A percentile compares a stretch with the other conserved stretches of the same genome.
Conservation (phyloP, 1,284 basidiomycete genomes). For the Ustanciosporium gigantosporum region DNA sequence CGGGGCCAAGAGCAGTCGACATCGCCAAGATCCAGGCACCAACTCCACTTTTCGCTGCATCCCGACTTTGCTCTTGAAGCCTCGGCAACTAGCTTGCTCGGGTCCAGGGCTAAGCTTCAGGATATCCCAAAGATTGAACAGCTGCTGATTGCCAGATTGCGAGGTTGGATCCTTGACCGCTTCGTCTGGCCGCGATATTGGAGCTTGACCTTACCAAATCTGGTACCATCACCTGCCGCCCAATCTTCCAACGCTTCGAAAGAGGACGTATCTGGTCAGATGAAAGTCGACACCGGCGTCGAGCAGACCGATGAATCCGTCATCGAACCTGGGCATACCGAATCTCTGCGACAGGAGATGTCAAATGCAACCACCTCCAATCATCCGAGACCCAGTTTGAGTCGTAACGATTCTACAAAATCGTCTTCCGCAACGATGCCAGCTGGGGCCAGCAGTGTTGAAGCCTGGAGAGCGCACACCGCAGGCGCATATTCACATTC, state of each 20-base stretch:
- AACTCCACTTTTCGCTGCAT: conserved; percentile 65
- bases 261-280: conserved; percentile 5
- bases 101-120: conserved; percentile 67
- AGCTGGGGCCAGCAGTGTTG: conserved; percentile 23
- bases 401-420: conserved; percentile 8
- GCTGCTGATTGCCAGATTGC: conserved; percentile 65
- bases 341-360: conserved; percentile 31
- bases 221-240: conserved; percentile 27
- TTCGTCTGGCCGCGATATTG: conserved; percentile 65
- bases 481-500: conserved; percentile 20
- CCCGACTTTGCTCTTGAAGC: conserved; percentile 67
- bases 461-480: conserved; percentile 35
- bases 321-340: conserved; percentile 30
- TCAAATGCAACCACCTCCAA: conserved; percentile 4
- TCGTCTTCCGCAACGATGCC: neutral
- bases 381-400: neutral
- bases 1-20: neutral
- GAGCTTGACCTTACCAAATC: conserved; percentile 62
- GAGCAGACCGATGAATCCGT: conserved; percentile 22
- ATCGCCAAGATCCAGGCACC: conserved; percentile 47
- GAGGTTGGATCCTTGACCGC: conserved; percentile 64
- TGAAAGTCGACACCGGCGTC: conserved; percentile 26
- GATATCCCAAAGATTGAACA: conserved; percentile 69
- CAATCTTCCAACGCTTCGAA: neutral
- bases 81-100: conserved; percentile 65